Evolutionary conservation across 1,284 basidiomycete genomes (phyloP), one percentile per base, ranked within the genome.

Genomic region (Sanghuangporus sanghuang): DNA sequence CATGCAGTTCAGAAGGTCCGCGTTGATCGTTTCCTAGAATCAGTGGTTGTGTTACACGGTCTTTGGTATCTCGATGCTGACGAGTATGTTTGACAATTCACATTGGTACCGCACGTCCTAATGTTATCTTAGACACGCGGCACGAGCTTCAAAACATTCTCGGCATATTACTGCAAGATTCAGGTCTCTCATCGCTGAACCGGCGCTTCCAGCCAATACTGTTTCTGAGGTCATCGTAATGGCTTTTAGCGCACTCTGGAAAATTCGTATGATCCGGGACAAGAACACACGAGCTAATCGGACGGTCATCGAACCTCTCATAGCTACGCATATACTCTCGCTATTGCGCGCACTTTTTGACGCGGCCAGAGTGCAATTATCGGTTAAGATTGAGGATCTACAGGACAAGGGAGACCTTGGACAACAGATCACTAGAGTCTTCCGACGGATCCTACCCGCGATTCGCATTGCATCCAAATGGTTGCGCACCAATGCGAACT

Each of bases 401-500:
- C 77, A 85, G 66, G 84, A 87, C 65, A 82, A 85, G 63, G 77
- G 81, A 57, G 86, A 88, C 70, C 79, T 93, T 4, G 90, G 92
- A 5, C 87, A 90, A 70, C 82, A 84, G 42, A 96, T 98, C 70
- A 91, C 90, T 0, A 94, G 94, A 1, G 85, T 86, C 7, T 89
- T 98, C 64, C 83, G 96, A 36, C 83, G 96, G 38, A 90, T 90
- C 9, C 78, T 99, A 2, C 95, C 96, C 1, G 88, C 93, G 5
- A 77, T 98, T 56, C 86, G 96, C 14, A 89, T 98, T 59, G 84
- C 89, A 1, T 89, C 86, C 70, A 96, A 96, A 73, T 99, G 96
- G 96, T 74, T 96, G 32, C 82, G 85, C 50, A 85, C 85, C 5
- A 93, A 98, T 73, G 75, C 88, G 65, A 85, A 86, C 64, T 94